Conservation (phyloP, 306 rosid species). For the Inga leiocalycina region DNA sequence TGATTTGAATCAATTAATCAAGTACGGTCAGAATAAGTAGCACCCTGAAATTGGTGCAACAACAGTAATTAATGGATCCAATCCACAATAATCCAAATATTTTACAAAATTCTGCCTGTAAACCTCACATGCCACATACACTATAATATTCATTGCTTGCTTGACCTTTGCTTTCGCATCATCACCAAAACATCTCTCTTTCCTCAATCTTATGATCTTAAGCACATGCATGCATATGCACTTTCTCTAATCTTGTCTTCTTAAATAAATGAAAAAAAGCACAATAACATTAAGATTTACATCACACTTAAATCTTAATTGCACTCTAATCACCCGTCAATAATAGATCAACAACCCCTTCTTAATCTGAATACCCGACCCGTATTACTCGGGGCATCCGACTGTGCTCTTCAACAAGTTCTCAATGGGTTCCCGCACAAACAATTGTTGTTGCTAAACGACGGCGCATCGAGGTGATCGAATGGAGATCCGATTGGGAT, state of each 20-base stretch:
- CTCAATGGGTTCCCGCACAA: constrained; percentile 85
- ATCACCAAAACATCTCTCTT: neutral
- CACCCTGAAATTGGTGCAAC: neutral
- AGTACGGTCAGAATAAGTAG: neutral
- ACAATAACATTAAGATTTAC: constrained; percentile 30
- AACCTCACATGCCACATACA: constrained; percentile 50
- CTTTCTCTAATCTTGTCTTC: constrained; percentile 28
- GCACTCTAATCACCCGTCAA: neutral
- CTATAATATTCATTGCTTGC: neutral
- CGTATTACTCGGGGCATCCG: neutral
- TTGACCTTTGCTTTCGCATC: constrained; percentile 35
- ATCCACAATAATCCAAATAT: constrained; percentile 39
- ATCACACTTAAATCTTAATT: constrained; percentile 34
- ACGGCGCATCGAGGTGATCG: constrained; percentile 77
- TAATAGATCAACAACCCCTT: neutral
- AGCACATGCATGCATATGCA: constrained; percentile 30
- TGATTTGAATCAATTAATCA: neutral
- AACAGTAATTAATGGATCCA: constrained; percentile 23
- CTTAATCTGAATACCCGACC: neutral
- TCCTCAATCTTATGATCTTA: constrained; percentile 18
- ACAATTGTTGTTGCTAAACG: constrained; percentile 77
- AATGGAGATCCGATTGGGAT: constrained; percentile 86
- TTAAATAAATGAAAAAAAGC: neutral
- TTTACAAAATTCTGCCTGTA: constrained; percentile 30
- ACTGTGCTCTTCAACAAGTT: constrained; percentile 46